phyloP scores from a whole-genome alignment of 1,284 basidiomycete genomes.

The Erythrobasidium hasegawianum region DNA sequence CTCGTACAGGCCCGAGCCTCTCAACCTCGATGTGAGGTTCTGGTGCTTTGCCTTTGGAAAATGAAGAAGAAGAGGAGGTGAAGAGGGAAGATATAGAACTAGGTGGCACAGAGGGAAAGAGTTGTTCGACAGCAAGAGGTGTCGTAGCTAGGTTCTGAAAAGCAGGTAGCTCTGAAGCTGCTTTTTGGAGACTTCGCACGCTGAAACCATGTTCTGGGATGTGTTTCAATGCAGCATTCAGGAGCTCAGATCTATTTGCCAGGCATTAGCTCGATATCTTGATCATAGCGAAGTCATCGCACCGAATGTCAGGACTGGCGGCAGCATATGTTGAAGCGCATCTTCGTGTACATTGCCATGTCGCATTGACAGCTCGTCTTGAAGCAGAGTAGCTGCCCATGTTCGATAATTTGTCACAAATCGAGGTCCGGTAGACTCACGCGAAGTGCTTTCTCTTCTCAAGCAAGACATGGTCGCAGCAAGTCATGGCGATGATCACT shows the following conservation, averaged over 20 bases:
- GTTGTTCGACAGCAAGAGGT: neutral
- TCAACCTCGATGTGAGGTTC: neutral
- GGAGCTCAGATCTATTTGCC: slow-evolving; percentile 5
- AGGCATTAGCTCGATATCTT: neutral
- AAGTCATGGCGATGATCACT: no score
- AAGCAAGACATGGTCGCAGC: neutral
- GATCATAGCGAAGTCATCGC: neutral
- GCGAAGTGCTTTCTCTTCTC: no score
- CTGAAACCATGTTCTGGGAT: slow-evolving; percentile 26
- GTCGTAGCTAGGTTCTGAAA: neutral
- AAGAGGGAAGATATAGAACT: neutral
- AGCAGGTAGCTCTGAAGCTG: neutral
- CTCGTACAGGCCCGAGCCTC: slow-evolving; percentile 9
- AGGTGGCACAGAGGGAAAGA: slow-evolving; percentile 3
- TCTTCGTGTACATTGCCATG: neutral
- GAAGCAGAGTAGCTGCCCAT: no score
- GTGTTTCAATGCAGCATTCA: slow-evolving; percentile 17
- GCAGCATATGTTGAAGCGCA: neutral
- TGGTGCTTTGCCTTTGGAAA: slow-evolving; percentile 7
- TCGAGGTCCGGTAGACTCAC: no score
- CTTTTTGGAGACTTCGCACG: slow-evolving; percentile 15
- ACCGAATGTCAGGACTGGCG: neutral
- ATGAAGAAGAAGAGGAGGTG: slow-evolving; percentile 11
- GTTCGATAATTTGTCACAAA: no score
- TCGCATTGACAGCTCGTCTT: no score